Percentiles rank a stretch among this genome's conserved stretches.
Evolutionary conservation across 2,329 filamentous ascomycete species (phyloP).

Genomic region (Neodidymelliopsis sp.): DNA sequence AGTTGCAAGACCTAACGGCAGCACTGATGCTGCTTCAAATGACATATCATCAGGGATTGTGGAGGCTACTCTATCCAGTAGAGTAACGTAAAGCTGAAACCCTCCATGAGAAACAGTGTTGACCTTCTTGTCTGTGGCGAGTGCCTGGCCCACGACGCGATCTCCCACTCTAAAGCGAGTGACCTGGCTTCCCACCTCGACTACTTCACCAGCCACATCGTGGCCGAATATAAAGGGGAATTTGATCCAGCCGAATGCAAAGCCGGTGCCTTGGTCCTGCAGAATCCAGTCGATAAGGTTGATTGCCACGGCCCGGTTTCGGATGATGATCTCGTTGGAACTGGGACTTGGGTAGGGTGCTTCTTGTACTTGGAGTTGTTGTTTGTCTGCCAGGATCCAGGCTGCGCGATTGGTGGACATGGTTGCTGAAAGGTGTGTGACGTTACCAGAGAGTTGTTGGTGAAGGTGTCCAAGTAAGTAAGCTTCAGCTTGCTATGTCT

Average conservation of each 20-base stretch:
- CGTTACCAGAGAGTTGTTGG: not conserved
- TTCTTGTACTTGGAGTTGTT: slow-evolving; percentile 15
- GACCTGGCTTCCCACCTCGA: no score
- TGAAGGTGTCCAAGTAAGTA: not conserved
- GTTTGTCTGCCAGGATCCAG: not conserved
- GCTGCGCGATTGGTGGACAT: slow-evolving; percentile 7
- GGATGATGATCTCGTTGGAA: slow-evolving; percentile 17
- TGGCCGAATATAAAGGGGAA: no score
- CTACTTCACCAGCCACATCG: no score
- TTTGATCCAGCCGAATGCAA: not conserved
- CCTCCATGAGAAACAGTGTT: no score
- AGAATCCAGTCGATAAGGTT: slow-evolving; percentile 15
- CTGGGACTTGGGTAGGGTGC: slow-evolving; percentile 9
- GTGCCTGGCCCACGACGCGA: no score
- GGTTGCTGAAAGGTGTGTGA: not conserved
- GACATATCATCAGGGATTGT: no score
- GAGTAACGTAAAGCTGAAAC: no score
- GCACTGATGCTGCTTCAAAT: no score
- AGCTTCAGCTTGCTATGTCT: not conserved
- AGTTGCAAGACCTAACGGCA: no score
- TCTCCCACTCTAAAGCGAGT: no score
- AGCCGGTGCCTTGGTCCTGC: slow-evolving; percentile 12
- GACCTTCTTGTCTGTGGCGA: no score
- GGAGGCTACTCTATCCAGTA: no score
- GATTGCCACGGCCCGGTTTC: slow-evolving; percentile 20